Evolutionary conservation across 495 filamentous ascomycete genomes (phyloP), one percentile per base, ranked within the genome.

Genomic region (Lentithecium fluviatile): DNA sequence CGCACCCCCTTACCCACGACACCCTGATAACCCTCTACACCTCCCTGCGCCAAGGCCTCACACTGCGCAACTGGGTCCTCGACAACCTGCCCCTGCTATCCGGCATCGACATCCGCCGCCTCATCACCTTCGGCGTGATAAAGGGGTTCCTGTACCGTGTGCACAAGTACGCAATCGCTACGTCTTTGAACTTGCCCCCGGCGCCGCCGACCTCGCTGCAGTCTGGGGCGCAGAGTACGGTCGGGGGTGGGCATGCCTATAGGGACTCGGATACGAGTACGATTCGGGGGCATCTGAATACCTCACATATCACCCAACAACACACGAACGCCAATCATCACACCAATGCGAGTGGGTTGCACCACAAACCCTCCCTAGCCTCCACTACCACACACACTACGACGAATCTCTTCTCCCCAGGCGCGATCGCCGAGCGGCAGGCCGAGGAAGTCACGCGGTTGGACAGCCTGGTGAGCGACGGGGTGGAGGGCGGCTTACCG

Each of bases 61-160:
- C 85, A 53, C 79, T 97, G 5, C 85, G 87, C 66, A 85, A 88
- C 70, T 97, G 90, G 89, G 84, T 89, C 62, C 77, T 85, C 19
- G 80, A 85, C 38, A 86, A 94, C 74, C 79, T 79, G 56, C 80
- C 82, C 24, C 75, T 85, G 23, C 78, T 96, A 5, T 73, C 79
- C 12, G 80, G 84, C 65, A 82, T 98, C 60, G 94, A 98, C 73
- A 83, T 96, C 45, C 82, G 94, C 1, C 84, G 95, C 25, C 87
- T 98, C 58, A 88, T 98, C 58, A 93, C 92, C 34, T 97, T 97
- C 72, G 94, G 95, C 46, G 82, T 97, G 15, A 94, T 97, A 67
- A 96, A 97, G 73, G 91, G 92, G 3, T 87, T 95, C 62, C 68
- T 98, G n/a, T 96, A 96, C 73, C 83, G 94, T 17, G 87, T 96